Percentiles rank a stretch among this genome's conserved stretches.
These are phyloP conservation scores for Fusarium udum DNA, from an alignment of 2,329 filamentous ascomycete species.

Conservation along the genomic window DNA sequence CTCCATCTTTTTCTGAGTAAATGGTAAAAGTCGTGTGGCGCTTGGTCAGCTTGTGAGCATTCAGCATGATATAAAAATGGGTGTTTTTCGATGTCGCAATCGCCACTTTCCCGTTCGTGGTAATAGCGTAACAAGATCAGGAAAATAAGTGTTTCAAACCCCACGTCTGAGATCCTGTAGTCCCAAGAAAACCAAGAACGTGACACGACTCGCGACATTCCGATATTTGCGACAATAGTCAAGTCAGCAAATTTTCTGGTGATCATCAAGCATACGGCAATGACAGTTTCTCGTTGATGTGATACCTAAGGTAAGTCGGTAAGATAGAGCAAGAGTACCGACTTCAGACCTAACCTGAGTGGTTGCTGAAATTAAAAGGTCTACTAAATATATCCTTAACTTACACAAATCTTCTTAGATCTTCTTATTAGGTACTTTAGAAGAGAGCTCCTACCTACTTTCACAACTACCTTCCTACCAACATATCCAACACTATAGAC, in stretches of 20 bases:
- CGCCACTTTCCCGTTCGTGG: constrained; percentile 37
- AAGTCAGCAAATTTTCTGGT: not conserved
- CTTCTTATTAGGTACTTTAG: not conserved
- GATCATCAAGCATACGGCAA: not conserved
- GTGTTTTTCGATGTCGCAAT: constrained; percentile 41
- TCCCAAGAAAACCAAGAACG: not conserved
- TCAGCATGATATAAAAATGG: constrained; percentile 22
- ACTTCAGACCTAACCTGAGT: not conserved
- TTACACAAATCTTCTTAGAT: not conserved
- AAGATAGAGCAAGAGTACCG: not conserved
- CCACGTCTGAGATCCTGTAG: constrained; percentile 5
- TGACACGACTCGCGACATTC: not conserved
- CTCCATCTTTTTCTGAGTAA: constrained; percentile 23
- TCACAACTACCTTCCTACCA: not conserved
- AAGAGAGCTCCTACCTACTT: not conserved
- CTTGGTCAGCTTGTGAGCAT: constrained; percentile 23
- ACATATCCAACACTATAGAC: not conserved
- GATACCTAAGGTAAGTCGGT: not conserved
- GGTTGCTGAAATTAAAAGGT: not conserved
- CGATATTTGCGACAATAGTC: not conserved
- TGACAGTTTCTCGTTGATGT: not conserved
- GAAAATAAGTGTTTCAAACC: constrained; percentile 18
- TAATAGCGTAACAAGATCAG: constrained; percentile 26
- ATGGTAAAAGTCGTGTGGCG: constrained; percentile 26
- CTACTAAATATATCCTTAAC: not conserved